phyloP scores from a whole-genome alignment of 306 rosid species.

The Pyrus communis region DNA sequence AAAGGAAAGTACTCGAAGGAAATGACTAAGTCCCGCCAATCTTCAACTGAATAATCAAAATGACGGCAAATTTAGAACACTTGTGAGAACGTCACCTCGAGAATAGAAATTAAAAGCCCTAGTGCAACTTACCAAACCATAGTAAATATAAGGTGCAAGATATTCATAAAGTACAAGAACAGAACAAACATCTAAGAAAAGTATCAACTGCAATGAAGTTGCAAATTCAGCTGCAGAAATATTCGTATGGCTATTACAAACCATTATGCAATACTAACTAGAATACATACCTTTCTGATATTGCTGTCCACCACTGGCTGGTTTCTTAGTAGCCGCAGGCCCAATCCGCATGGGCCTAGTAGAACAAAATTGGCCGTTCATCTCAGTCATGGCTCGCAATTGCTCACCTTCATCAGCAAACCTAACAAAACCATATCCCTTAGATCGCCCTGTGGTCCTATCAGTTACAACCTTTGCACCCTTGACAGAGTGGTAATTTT shows the following conservation, averaged over 20 bases:
- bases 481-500: slow-evolving; percentile 38
- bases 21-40: slow-evolving; percentile 36
- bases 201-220: not conserved
- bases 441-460: slow-evolving; percentile 58
- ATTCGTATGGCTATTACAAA: not conserved
- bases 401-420: slow-evolving; percentile 54
- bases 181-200: not conserved
- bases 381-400: slow-evolving; percentile 53
- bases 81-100: not conserved
- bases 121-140: slow-evolving; percentile 11
- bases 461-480: slow-evolving; percentile 68
- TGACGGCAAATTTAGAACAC: not conserved
- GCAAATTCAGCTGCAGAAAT: not conserved
- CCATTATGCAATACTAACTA: not conserved
- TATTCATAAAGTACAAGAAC: not conserved
- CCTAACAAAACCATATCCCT: slow-evolving; percentile 64
- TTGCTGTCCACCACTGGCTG: slow-evolving; percentile 35
- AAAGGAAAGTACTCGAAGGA: slow-evolving; percentile 50
- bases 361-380: slow-evolving; percentile 59
- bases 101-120: not conserved
- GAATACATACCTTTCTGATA: slow-evolving; percentile 39
- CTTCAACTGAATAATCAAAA: slow-evolving; percentile 28
- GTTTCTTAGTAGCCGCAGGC: slow-evolving; percentile 57
- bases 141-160: not conserved
- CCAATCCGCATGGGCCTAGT: slow-evolving; percentile 63